Evolutionary conservation across 2,329 filamentous ascomycete genomes (phyloP).

Genomic region (Incumbomyces delicatus): DNA sequence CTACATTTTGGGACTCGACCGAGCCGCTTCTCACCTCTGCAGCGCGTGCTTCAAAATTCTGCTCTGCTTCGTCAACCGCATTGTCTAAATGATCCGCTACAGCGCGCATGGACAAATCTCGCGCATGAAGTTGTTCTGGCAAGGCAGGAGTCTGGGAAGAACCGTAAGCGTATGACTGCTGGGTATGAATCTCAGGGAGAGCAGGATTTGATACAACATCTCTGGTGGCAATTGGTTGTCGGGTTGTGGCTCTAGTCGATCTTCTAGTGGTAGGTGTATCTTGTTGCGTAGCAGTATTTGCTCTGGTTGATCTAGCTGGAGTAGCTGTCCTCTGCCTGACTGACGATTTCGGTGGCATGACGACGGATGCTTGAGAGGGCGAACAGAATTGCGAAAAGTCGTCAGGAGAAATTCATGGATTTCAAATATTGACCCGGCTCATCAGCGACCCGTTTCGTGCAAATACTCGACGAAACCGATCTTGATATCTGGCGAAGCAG

Average conservation of each 20-base stretch:
- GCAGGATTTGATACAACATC: constrained; percentile 21
- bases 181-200: constrained; percentile 30
- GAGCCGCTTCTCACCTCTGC: constrained; percentile 10
- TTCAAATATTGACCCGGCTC: background rate
- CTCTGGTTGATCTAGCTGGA: constrained; percentile 17
- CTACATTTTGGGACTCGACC: constrained; percentile 11
- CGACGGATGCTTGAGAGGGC: background rate
- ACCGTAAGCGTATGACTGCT: constrained; percentile 33
- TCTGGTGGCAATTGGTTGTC: constrained; percentile 9
- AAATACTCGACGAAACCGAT: too few species aligned
- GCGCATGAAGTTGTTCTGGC: constrained; percentile 26
- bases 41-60: constrained; percentile 14
- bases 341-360: background rate
- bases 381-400: background rate
- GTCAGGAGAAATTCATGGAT: constrained; percentile 1
- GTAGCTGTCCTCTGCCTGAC: constrained; percentile 4
- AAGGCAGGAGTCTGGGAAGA: constrained; percentile 27
- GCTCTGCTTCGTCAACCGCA: constrained; percentile 21
- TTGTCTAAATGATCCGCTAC: constrained; percentile 28
- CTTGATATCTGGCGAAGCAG: background rate
- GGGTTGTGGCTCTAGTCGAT: constrained; percentile 12
- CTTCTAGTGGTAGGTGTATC: constrained; percentile 11
- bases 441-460: background rate
- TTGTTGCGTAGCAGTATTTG: constrained; percentile 7
- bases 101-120: constrained; percentile 21